phyloP scores from a whole-genome alignment of 441 rosid species.

The Aquilaria agallochum region DNA sequence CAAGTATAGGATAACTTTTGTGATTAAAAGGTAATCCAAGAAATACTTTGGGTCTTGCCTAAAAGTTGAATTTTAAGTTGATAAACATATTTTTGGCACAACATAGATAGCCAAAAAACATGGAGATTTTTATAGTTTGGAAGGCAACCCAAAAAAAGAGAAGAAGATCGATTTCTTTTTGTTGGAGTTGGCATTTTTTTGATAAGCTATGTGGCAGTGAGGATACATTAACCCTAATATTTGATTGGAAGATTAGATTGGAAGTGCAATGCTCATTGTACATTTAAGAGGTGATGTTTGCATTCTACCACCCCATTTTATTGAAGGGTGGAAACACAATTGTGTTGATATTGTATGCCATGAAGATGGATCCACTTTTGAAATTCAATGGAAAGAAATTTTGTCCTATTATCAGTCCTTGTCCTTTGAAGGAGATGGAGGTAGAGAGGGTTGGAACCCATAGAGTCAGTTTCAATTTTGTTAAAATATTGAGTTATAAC shows the following conservation, averaged over 20 bases:
- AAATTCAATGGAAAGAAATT: no score
- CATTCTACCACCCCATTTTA: neutral
- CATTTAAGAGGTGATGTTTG: neutral
- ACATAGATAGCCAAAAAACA: constrained; percentile 1
- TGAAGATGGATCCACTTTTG: no score
- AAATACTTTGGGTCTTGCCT: neutral
- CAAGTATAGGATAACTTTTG: neutral
- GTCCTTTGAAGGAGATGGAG: no score
- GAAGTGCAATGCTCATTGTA: neutral
- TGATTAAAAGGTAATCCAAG: neutral
- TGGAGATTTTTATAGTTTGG: neutral
- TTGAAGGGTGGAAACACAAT: neutral
- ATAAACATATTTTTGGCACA: neutral
- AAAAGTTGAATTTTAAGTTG: neutral
- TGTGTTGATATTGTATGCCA: neutral
- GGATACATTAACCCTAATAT: neutral
- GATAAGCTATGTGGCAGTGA: neutral
- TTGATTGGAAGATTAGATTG: neutral
- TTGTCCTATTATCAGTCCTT: no score
- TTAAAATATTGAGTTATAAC: no score
- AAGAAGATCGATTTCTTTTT: neutral
- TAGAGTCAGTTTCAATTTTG: no score
- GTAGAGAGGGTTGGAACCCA: no score
- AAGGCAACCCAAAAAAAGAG: neutral
- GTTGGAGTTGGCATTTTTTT: neutral